Evolutionary conservation across 768 basidiomycete genomes (phyloP).

Genomic region (Serendipita sp.): DNA sequence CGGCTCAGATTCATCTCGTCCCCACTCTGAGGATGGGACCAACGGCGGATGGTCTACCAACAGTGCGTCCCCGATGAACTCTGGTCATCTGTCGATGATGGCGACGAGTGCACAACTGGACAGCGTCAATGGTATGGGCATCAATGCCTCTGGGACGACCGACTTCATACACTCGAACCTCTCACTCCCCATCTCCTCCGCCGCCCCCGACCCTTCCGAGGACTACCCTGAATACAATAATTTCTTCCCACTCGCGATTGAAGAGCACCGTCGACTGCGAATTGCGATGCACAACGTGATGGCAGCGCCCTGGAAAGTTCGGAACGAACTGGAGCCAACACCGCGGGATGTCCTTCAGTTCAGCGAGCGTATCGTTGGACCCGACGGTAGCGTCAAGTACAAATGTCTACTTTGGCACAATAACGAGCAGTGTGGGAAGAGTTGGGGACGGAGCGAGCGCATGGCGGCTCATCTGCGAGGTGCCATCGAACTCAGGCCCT

Average conservation of each 20-base stretch:
- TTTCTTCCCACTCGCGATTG: background rate
- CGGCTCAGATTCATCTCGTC: too few species aligned
- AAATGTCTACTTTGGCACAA: background rate
- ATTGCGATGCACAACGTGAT: background rate
- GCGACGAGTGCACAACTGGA: too few species aligned
- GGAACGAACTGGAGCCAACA: conserved; percentile 3
- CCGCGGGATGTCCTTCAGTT: background rate
- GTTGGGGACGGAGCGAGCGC: background rate
- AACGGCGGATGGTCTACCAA: too few species aligned
- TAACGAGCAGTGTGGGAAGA: background rate
- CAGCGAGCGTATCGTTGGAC: background rate
- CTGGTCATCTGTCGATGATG: too few species aligned
- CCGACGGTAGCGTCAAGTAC: background rate
- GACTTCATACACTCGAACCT: background rate
- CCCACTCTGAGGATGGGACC: too few species aligned
- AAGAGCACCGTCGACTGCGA: background rate
- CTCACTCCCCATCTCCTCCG: background rate
- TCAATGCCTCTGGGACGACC: background rate
- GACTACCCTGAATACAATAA: background rate
- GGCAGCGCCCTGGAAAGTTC: background rate
- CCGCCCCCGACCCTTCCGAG: background rate
- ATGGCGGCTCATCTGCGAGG: background rate
- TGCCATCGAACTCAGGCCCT: background rate
- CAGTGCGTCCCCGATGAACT: too few species aligned
- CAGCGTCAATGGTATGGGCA: too few species aligned